Evolutionary conservation across 768 basidiomycete species (phyloP).

Genomic region (Candolleomyces aberdarensis): DNA sequence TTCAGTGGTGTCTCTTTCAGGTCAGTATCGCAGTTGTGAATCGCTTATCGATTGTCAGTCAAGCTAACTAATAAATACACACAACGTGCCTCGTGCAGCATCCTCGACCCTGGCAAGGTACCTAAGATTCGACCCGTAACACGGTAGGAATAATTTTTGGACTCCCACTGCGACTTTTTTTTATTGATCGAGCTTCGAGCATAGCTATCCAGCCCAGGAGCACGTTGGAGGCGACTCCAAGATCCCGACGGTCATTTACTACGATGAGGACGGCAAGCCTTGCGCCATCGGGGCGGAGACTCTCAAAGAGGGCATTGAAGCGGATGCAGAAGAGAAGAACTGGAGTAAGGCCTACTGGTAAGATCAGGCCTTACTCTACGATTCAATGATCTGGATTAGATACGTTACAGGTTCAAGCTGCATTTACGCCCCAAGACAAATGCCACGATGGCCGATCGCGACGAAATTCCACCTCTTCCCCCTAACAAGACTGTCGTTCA

Average conservation of each 20-base stretch:
- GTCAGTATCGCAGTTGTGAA: no score
- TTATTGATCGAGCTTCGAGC: conserved; percentile 9
- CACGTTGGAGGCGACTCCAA: conserved; percentile 13
- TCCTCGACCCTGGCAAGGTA: conserved; percentile 22
- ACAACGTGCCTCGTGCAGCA: conserved; percentile 2
- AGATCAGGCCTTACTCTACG: background rate
- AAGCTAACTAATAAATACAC: no score
- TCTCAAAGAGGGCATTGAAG: conserved; percentile 11
- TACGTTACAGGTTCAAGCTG: conserved; percentile 21
- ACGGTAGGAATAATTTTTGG: background rate
- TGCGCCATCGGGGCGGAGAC: conserved; percentile 11
- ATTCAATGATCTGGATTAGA: background rate
- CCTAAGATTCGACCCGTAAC: conserved; percentile 9
- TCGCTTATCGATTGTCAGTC: no score
- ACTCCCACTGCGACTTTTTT: conserved; percentile 12
- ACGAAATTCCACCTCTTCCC: conserved; percentile 37
- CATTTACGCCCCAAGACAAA: conserved; percentile 27
- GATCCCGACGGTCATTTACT: conserved; percentile 14
- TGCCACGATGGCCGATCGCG: conserved; percentile 3
- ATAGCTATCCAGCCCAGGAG: background rate
- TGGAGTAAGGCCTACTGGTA: conserved; percentile 14
- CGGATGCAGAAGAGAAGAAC: conserved; percentile 10
- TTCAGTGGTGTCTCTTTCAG: no score
- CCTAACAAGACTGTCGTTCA: conserved; percentile 34
- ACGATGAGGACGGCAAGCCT: conserved; percentile 7